Evolutionary conservation across 257 asterid genomes (phyloP).

Genomic region (Capsicum chinense): DNA sequence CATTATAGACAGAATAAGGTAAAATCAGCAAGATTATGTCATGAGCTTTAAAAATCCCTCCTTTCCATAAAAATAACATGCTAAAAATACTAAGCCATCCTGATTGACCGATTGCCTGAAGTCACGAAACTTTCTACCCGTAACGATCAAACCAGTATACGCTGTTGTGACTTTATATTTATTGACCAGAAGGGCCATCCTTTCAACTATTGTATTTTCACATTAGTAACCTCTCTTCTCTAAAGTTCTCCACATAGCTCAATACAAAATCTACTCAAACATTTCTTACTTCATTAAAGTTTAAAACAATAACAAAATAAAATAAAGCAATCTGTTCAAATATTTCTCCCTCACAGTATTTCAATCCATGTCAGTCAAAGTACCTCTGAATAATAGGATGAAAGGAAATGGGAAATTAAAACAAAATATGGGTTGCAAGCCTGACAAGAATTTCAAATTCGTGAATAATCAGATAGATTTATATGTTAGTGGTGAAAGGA

Average conservation of each 20-base stretch:
- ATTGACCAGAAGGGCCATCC: background rate
- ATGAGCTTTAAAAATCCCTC: background rate
- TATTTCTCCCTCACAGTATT: background rate
- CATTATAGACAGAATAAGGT: constrained; percentile 4
- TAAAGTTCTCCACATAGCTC: background rate
- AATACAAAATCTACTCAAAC: background rate
- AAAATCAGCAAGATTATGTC: background rate
- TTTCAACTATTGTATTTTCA: background rate
- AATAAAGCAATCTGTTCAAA: background rate
- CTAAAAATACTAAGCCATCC: background rate
- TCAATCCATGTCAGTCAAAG: background rate
- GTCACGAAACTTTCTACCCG: background rate
- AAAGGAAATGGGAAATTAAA: background rate
- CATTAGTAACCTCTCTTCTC: background rate
- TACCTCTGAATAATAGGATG: background rate
- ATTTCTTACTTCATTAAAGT: background rate
- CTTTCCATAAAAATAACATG: background rate
- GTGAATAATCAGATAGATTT: background rate
- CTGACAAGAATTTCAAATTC: background rate
- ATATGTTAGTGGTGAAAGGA: background rate
- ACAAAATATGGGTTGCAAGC: background rate
- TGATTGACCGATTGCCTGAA: background rate
- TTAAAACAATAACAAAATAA: background rate
- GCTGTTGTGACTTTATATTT: background rate
- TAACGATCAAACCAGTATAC: background rate